These are phyloP conservation scores for Aechmea fasciata DNA, from an alignment of 176 grass and related monocot genomes.

Conservation along the genomic window DNA sequence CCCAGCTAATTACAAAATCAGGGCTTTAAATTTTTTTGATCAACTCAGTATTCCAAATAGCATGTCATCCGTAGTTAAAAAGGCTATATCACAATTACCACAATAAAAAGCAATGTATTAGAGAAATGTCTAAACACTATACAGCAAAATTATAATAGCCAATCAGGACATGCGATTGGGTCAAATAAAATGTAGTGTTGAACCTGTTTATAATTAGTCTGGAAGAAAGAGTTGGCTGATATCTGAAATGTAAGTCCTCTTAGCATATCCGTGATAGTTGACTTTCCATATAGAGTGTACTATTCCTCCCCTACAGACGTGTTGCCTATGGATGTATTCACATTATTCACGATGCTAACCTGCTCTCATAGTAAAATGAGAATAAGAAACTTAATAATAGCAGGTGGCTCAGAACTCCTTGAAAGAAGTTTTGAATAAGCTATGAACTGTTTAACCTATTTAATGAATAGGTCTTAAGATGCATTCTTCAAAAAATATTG, in stretches of 20 bases:
- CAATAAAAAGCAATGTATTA: no score
- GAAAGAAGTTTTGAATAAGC: neutral
- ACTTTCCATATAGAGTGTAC: slow-evolving; percentile 78
- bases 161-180: neutral
- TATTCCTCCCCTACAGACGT: slow-evolving; percentile 84
- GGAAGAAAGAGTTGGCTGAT: slow-evolving; percentile 99
- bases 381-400: no score
- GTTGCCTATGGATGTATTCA: slow-evolving; percentile 79
- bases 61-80: no score
- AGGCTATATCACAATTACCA: no score
- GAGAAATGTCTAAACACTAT: no score
- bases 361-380: slow-evolving; percentile 17
- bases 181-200: slow-evolving; percentile 7
- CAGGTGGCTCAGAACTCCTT: slow-evolving; percentile 13
- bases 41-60: no score
- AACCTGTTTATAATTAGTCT: slow-evolving; percentile 94
- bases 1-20: no score
- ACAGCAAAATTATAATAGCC: neutral
- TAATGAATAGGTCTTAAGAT: no score
- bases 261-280: slow-evolving; percentile 71
- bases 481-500: no score
- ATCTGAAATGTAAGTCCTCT: slow-evolving; percentile 96
- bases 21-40: no score
- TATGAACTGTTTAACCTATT: no score
- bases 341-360: slow-evolving; percentile 90